These are phyloP conservation scores for Trichoderma harzianum DNA, from an alignment of 2,329 filamentous ascomycete species.

Conservation along the genomic window DNA sequence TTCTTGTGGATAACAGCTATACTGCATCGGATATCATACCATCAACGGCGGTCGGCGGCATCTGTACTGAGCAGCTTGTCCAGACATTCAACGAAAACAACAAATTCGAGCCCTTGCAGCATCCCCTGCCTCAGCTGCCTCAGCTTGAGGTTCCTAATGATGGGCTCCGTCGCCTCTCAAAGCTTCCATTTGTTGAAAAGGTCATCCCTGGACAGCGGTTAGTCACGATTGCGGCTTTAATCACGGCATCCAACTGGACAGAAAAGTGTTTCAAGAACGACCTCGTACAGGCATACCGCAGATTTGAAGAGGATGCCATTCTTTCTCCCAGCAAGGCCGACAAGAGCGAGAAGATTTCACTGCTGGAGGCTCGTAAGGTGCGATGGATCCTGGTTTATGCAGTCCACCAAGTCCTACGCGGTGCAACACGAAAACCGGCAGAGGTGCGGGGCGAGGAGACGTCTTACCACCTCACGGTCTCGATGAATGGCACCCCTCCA, in stretches of 20 bases:
- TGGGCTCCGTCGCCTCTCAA: conserved; percentile 37
- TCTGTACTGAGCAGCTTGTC: conserved; percentile 67
- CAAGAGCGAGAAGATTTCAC: conserved; percentile 49
- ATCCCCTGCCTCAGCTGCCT: conserved; percentile 67
- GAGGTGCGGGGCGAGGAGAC: conserved; percentile 58
- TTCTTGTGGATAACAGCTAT: conserved; percentile 62
- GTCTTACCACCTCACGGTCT: conserved; percentile 54
- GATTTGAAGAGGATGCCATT: conserved; percentile 63
- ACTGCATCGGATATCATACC: conserved; percentile 49
- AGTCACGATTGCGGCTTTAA: conserved; percentile 50
- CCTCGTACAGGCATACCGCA: conserved; percentile 65
- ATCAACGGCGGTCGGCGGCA: conserved; percentile 58
- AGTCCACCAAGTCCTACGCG: conserved; percentile 67
- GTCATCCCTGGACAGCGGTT: conserved; percentile 47
- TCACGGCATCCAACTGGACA: conserved; percentile 48
- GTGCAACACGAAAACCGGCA: conserved; percentile 57
- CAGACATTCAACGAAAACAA: conserved; percentile 62
- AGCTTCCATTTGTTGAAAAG: conserved; percentile 41
- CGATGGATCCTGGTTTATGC: conserved; percentile 76
- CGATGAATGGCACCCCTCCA: conserved; percentile 41
- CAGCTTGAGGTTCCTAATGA: conserved; percentile 30
- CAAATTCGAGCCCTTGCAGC: conserved; percentile 55
- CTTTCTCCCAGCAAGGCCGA: conserved; percentile 50
- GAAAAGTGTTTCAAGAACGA: conserved; percentile 43
- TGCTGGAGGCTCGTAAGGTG: conserved; percentile 69